A percentile compares a stretch with the other conserved stretches of the same genome.
Evolutionary conservation across 257 asterid genomes (phyloP).

Genomic region (Gentiana dahurica): DNA sequence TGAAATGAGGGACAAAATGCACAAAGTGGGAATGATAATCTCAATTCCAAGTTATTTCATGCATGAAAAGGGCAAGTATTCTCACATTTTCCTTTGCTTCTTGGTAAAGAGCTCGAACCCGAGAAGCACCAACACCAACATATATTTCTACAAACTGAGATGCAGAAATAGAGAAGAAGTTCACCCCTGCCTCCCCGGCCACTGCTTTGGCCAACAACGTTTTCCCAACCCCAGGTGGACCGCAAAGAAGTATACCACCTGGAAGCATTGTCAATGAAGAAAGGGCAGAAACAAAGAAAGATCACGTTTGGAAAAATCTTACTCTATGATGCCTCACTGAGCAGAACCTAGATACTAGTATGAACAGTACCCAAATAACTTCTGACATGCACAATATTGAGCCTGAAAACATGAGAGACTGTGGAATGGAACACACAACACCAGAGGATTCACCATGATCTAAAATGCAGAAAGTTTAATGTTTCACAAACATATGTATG

Average conservation of each 20-base stretch:
- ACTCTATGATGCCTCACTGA: too few relatives aligned
- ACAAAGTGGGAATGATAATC: neutral
- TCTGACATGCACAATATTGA: too few relatives aligned
- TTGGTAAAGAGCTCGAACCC: conserved; percentile 92
- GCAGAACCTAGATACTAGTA: too few relatives aligned
- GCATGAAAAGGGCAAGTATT: conserved; percentile 3
- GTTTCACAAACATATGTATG: too few relatives aligned
- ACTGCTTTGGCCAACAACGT: conserved; percentile 95
- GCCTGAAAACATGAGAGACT: too few relatives aligned
- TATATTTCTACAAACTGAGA: conserved; percentile 97
- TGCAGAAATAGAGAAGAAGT: conserved; percentile 97
- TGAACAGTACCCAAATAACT: too few relatives aligned
- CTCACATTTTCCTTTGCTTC: conserved; percentile 95
- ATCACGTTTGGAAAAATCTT: too few relatives aligned
- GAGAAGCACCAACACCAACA: conserved; percentile 99
- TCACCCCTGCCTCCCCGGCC: conserved; percentile 99
- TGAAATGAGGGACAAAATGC: neutral
- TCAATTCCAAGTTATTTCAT: too few relatives aligned
- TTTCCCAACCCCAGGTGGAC: conserved; percentile 99
- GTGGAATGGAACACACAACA: too few relatives aligned
- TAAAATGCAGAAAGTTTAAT: too few relatives aligned
- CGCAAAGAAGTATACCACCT: conserved; percentile 98
- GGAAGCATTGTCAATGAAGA: conserved; percentile 15
- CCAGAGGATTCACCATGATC: too few relatives aligned
- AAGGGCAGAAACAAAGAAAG: conserved; percentile 7